Base-by-base conservation (phyloP, 208 protist genomes). In the Trypanosoma brucei region DNA sequence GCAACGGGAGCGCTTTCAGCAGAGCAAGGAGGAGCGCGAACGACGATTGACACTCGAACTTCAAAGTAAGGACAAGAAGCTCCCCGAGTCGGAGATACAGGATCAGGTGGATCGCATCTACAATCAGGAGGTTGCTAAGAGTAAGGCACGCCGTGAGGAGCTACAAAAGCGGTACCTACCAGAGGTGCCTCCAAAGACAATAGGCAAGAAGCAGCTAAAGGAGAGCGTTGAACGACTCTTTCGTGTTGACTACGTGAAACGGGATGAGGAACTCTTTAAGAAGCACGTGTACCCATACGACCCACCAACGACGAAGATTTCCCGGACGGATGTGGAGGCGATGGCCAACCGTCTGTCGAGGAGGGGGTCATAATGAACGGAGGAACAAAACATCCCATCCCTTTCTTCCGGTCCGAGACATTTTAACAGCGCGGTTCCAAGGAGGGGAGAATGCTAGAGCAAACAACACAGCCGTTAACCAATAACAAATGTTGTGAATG, bases 231-330 rank as follows among this genome's bases (percentile, higher is more conserved):
- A 86, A 8, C 84, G 88, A 7, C 79, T 94, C 6, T 92, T 70
- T 44, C 72, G 82, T 53, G 78, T 91, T 5, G 84, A 94, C 59
- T 91, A 78, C 60, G 88, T 78, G 59, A 86, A 85, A 70, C 67
- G 76, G 2, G 88, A 94, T 51, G 80, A 92, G 71, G 80, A 86
- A 66, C 76, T 94, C 22, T 94, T 92, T 61, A 70, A 91, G 58
- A 94, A 94, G 78, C 76, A 90, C 59, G 84, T 94, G 33, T 91
- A 90, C 48, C 84, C 84, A n/a, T 76, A 88, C 65, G 88, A 91
- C 62, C 84, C 84, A 2, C 87, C 84, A 74, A 73, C 55, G 38
- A 69, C 62, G 2, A 89, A 65, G 42, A 91, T 94, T n/a, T 80
- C 75, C 7, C 71, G 49, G 31, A 51, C 59, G 3, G 75, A 86